Conservation (phyloP, 2,329 filamentous ascomycete species). For the Phialemonium atrogriseum region DNA sequence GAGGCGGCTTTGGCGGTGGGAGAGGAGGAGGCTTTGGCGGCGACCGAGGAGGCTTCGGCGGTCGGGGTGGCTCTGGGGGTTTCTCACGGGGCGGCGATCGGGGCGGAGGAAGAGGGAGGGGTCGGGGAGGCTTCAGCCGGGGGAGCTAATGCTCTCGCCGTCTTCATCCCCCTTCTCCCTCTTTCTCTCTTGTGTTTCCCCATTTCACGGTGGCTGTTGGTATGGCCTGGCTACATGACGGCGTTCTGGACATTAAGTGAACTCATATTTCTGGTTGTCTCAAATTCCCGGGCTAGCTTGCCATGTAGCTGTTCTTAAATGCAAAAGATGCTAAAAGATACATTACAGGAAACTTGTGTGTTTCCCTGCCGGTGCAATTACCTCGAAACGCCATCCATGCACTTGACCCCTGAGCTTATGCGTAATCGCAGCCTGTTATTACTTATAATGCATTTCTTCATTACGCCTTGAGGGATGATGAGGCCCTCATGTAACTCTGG, state of each 20-base stretch:
- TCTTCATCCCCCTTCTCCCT: too few species aligned
- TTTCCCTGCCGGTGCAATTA: too few species aligned
- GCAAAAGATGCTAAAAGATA: too few species aligned
- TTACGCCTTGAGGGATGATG: slow-evolving; percentile 1
- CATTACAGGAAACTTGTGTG: too few species aligned
- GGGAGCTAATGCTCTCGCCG: slow-evolving; percentile 2
- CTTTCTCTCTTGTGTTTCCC: slow-evolving; percentile 2
- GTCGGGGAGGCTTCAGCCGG: slow-evolving; percentile 8
- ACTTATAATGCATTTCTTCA: too few species aligned
- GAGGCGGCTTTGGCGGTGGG: slow-evolving; percentile 12
- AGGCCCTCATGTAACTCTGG: slow-evolving; percentile 11
- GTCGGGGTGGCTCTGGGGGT: slow-evolving; percentile 13
- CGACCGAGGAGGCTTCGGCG: slow-evolving; percentile 17
- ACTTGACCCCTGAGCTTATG: background rate
- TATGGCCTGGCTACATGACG: slow-evolving; percentile 2
- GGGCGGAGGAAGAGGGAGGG: slow-evolving; percentile 22
- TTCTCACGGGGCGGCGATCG: slow-evolving; percentile 19
- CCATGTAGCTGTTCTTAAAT: too few species aligned
- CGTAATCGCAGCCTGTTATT: slow-evolving; percentile 1
- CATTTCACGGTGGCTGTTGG: slow-evolving; percentile 1
- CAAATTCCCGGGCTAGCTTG: too few species aligned
- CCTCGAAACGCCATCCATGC: slow-evolving; percentile 1
- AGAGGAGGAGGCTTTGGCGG: slow-evolving; percentile 13
- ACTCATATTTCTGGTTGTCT: too few species aligned
- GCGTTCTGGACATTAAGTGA: slow-evolving; percentile 2